Base-by-base conservation (phyloP, 441 rosid genomes). In the Rhodomyrtus psidioides region DNA sequence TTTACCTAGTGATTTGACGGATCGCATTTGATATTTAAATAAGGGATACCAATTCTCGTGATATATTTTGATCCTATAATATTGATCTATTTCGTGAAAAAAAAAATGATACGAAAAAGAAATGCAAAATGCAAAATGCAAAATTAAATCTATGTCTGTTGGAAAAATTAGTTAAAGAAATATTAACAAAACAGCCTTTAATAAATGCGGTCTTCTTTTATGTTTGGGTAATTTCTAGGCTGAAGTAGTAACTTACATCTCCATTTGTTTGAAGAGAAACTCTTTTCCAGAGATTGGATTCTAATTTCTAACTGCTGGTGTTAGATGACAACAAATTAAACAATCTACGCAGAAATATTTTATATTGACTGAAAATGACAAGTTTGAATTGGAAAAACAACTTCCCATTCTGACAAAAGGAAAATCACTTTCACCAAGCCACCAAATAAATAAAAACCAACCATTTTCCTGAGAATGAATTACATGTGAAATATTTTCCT, bases 31-130 rank as follows among this genome's bases (percentile, higher is more conserved):
- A 70, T 70, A 7, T 21, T 70, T 21, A 70, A 10, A 12, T 7
- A 0, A 10, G 2, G 1, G 8, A 9, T 0, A 6, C 6, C 19
- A 5, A 39, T 70, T 70, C 3, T 1, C n/a, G 3, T 6, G 8
- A 24, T 34, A 19, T 23, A 39, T 65, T 34, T 23, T 10, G 49
- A 21, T 34, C 13, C n/a, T 70, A 19, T 5, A 21, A 21, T 7
- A 39, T 39, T 9, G 0, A 39, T 39, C 9, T 34, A 23, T 39
- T 70, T 39, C 0, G 21, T 9, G 0, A 0, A 70, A 65, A 34
- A 5, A 39, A 10, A 15, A 42, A 34, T 39, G 2, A 39, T 34
- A 19, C 12, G 16, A 13, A 70, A 21, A 39, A 65, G 6, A 70
- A 1, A 34, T 19, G 12, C 8, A 2, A 70, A 6, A 17, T 19